Conservation (phyloP, 2,329 filamentous ascomycete species). For the Pseudocercospora cruenta region DNA sequence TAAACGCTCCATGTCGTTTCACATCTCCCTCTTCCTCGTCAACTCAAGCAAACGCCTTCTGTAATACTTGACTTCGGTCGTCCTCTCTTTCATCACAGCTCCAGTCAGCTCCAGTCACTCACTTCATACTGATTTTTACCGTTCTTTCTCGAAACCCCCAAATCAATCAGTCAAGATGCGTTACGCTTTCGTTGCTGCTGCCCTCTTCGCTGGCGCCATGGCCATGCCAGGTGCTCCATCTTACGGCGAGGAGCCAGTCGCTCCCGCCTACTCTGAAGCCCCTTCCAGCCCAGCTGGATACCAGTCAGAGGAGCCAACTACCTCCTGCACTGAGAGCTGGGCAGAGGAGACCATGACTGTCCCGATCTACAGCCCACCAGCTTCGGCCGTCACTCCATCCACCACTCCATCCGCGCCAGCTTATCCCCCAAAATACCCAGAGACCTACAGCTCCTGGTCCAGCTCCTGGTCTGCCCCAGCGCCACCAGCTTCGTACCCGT, state of each 20-base stretch:
- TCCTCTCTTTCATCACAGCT: conserved; percentile 27
- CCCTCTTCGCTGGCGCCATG: conserved; percentile 27
- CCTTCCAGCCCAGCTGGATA: background rate
- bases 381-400: conserved; percentile 7
- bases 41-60: conserved; percentile 17
- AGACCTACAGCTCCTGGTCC: background rate
- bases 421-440: conserved; percentile 5
- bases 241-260: background rate
- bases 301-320: background rate
- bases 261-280: background rate
- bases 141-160: conserved; percentile 11
- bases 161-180: conserved; percentile 25
- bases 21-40: conserved; percentile 12
- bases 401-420: conserved; percentile 1
- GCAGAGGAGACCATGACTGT: background rate
- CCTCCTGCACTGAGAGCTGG: background rate
- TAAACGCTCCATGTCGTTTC: conserved; percentile 25
- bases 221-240: conserved; percentile 17
- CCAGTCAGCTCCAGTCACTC: conserved; percentile 23
- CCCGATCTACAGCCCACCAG: conserved; percentile 4
- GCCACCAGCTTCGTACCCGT: conserved; percentile 1
- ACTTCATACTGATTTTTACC: conserved; percentile 18
- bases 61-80: conserved; percentile 31
- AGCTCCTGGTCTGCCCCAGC: background rate
- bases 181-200: conserved; percentile 30